phyloP scores from a whole-genome alignment of 345 rosid genomes.

The Anastatica hierochuntica region DNA sequence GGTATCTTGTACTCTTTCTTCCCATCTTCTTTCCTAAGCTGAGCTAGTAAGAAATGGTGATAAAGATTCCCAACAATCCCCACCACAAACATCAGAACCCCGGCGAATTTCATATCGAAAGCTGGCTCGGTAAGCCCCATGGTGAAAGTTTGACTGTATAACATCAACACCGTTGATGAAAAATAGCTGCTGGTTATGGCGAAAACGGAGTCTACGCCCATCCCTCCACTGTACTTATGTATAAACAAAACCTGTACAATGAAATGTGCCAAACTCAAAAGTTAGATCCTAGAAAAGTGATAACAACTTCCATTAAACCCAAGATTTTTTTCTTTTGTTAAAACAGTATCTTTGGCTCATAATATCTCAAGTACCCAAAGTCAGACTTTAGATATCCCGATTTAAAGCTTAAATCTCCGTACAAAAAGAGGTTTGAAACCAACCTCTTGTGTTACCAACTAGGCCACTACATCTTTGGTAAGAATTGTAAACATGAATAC shows the following conservation, averaged over 20 bases:
- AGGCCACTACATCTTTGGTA: too few species aligned
- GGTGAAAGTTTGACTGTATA: conserved; percentile 39
- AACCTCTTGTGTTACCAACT: too few species aligned
- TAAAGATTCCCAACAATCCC: conserved; percentile 68
- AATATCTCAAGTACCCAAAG: too few species aligned
- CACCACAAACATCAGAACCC: conserved; percentile 37
- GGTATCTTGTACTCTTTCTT: conserved; percentile 58
- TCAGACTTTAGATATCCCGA: too few species aligned
- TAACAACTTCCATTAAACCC: not conserved
- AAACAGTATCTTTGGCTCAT: too few species aligned
- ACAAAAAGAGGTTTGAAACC: too few species aligned
- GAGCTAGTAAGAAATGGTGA: conserved; percentile 62
- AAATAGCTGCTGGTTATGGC: conserved; percentile 34
- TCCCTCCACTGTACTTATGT: conserved; percentile 53
- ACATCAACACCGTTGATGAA: conserved; percentile 24
- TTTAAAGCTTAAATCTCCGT: too few species aligned
- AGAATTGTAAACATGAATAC: too few species aligned
- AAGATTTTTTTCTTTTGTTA: too few species aligned
- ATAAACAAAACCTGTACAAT: conserved; percentile 39
- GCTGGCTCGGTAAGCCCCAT: conserved; percentile 32
- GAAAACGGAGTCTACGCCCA: conserved; percentile 26
- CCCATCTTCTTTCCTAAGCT: conserved; percentile 32
- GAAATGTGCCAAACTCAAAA: conserved; percentile 6
- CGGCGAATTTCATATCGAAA: conserved; percentile 33
- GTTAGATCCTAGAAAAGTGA: too few species aligned